These are phyloP conservation scores for Brassica juncea DNA, from an alignment of 345 rosid genomes.

Conservation along the genomic window DNA sequence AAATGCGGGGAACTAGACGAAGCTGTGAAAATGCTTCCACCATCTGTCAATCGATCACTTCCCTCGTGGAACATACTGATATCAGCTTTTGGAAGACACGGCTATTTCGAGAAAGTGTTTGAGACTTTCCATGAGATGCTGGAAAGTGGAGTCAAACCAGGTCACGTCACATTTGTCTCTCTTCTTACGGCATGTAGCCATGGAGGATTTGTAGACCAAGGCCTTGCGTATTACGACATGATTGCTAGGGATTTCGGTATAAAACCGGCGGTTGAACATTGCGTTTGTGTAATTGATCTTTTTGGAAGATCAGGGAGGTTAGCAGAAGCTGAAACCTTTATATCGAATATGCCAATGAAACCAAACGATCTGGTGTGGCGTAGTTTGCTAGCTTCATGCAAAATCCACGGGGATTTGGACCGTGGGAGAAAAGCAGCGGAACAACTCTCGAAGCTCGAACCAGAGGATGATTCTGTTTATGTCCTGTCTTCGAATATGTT, in stretches of 20 bases:
- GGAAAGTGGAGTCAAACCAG: constrained; percentile 58
- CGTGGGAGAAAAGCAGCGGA: constrained; percentile 76
- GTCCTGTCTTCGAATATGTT: constrained; percentile 81
- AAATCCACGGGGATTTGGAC: constrained; percentile 69
- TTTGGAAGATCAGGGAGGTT: constrained; percentile 86
- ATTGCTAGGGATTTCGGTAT: constrained; percentile 64
- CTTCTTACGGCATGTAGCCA: constrained; percentile 92
- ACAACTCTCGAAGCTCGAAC: constrained; percentile 58
- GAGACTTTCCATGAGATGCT: constrained; percentile 80
- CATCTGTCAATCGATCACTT: constrained; percentile 47
- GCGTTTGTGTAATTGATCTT: constrained; percentile 86
- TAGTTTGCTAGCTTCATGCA: constrained; percentile 76
- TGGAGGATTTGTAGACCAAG: constrained; percentile 79
- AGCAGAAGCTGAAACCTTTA: constrained; percentile 62
- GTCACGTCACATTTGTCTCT: constrained; percentile 84
- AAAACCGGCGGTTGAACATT: constrained; percentile 62
- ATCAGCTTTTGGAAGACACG: constrained; percentile 83
- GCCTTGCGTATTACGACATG: constrained; percentile 61
- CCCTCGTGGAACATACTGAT: constrained; percentile 82
- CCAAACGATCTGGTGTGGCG: constrained; percentile 78
- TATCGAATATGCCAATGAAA: constrained; percentile 66
- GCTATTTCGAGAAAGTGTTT: constrained; percentile 57
- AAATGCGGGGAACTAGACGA: constrained; percentile 79
- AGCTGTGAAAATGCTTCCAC: constrained; percentile 58
- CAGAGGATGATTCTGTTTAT: constrained; percentile 80